phyloP scores from a whole-genome alignment of 306 rosid species.

The Trichosanthes truncata region DNA sequence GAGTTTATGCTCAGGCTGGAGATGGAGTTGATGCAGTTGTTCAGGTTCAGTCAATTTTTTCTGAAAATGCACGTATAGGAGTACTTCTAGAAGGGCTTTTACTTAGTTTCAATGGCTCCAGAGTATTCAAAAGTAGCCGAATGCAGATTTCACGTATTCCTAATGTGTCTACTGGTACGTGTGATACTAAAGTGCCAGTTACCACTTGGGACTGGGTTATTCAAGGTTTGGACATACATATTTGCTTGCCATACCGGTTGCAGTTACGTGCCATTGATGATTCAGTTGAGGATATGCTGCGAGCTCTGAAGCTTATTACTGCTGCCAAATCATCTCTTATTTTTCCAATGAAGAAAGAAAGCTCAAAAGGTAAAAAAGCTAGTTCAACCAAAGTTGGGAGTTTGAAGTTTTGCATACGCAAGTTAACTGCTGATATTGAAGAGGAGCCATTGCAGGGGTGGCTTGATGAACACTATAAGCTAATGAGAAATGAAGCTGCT shows the following conservation, averaged over 20 bases:
- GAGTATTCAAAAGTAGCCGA: conserved; percentile 82
- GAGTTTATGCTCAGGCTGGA: conserved; percentile 74
- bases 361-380: conserved; percentile 55
- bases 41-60: conserved; percentile 92
- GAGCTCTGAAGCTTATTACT: conserved; percentile 71
- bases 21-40: conserved; percentile 91
- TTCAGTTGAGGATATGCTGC: conserved; percentile 85
- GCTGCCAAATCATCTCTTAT: conserved; percentile 70
- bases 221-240: conserved; percentile 87
- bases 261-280: conserved; percentile 97
- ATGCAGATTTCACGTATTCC: conserved; percentile 97
- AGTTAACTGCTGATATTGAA: conserved; percentile 81
- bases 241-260: conserved; percentile 85
- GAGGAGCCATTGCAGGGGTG: conserved; percentile 98
- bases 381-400: conserved; percentile 68
- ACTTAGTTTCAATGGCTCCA: conserved; percentile 67
- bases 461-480: conserved; percentile 93
- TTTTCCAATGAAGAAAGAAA: conserved; percentile 72
- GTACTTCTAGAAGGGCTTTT: conserved; percentile 92
- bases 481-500: conserved; percentile 85
- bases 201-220: conserved; percentile 90
- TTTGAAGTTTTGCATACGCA: conserved; percentile 74
- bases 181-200: conserved; percentile 39
- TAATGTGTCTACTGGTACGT: conserved; percentile 38
- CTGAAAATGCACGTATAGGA: conserved; percentile 95